A percentile compares a stretch with the other conserved stretches of the same genome.
Conservation (phyloP, 2,329 filamentous ascomycete species). For the Endocalyx cinctus region DNA sequence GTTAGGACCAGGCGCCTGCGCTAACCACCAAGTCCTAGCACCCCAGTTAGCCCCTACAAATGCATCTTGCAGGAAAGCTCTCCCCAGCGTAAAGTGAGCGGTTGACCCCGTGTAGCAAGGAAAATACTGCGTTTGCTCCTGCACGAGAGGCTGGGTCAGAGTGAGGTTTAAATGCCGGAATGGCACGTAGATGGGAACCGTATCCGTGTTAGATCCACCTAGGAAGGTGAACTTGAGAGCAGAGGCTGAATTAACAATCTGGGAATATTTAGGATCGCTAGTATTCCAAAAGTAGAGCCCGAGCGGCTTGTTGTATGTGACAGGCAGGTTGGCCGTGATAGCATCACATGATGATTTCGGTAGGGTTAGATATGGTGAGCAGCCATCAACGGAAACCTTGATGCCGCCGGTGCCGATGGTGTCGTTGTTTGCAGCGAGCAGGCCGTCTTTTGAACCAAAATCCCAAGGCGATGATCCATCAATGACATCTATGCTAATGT, state of each 20-base stretch:
- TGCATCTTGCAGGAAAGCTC: slow-evolving; percentile 43
- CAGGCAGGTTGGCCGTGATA: slow-evolving; percentile 32
- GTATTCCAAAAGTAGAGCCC: slow-evolving; percentile 39
- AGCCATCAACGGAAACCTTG: slow-evolving; percentile 27
- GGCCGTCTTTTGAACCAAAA: slow-evolving; percentile 23
- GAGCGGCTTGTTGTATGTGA: slow-evolving; percentile 29
- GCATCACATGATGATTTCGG: slow-evolving; percentile 36
- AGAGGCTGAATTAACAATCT: slow-evolving; percentile 36
- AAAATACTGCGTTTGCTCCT: slow-evolving; percentile 33
- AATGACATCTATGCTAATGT: slow-evolving; percentile 37
- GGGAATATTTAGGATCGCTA: slow-evolving; percentile 25
- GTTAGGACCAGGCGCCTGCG: slow-evolving; percentile 36
- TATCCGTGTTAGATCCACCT: slow-evolving; percentile 22
- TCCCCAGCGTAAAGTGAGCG: slow-evolving; percentile 31
- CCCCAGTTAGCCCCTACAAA: slow-evolving; percentile 39
- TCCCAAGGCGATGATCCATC: slow-evolving; percentile 35
- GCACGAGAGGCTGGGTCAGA: slow-evolving; percentile 31
- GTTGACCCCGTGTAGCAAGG: slow-evolving; percentile 31
- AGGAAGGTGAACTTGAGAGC: slow-evolving; percentile 36
- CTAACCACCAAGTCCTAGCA: slow-evolving; percentile 31
- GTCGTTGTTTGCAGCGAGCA: slow-evolving; percentile 23
- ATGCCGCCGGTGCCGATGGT: slow-evolving; percentile 22
- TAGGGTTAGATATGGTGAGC: slow-evolving; percentile 36
- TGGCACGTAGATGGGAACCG: slow-evolving; percentile 39
- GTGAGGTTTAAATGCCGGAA: slow-evolving; percentile 36